Evolutionary conservation across 2,329 filamentous ascomycete species (phyloP).

Genomic region (Colletotrichum sp.): DNA sequence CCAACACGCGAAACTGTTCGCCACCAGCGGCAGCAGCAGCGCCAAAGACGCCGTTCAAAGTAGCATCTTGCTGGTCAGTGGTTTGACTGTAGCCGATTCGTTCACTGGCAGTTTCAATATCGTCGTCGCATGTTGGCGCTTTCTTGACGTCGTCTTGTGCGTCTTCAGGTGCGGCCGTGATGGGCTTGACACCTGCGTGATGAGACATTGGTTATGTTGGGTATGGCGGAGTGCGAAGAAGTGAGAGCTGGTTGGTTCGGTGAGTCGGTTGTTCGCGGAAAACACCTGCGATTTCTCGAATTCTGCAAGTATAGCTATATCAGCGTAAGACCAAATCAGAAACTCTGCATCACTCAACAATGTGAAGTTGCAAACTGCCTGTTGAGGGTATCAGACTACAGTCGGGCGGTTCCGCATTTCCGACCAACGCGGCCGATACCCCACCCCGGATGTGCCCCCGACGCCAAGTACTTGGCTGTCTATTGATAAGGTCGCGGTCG

Average conservation of each 20-base stretch:
- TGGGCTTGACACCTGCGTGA: neutral
- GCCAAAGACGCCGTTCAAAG: neutral
- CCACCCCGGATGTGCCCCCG: neutral
- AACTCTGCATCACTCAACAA: neutral
- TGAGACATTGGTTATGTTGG: neutral
- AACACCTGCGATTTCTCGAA: neutral
- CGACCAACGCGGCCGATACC: neutral
- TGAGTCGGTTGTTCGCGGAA: neutral
- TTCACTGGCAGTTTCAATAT: neutral
- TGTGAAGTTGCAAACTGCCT: neutral
- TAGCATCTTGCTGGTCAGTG: neutral
- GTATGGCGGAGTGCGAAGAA: neutral
- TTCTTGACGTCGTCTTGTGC: neutral
- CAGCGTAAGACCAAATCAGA: fast-evolving
- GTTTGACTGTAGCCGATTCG: neutral
- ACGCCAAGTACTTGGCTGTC: neutral
- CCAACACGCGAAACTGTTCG: neutral
- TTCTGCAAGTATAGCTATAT: neutral
- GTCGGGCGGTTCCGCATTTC: neutral
- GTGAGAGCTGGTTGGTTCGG: neutral
- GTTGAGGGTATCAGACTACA: neutral
- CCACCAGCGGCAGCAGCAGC: neutral
- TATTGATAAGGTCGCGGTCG: neutral
- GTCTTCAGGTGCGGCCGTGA: neutral
- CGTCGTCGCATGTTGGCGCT: neutral